Base-by-base conservation (phyloP, 192 early-diverging fungal genomes). In the Backusella luteola region DNA sequence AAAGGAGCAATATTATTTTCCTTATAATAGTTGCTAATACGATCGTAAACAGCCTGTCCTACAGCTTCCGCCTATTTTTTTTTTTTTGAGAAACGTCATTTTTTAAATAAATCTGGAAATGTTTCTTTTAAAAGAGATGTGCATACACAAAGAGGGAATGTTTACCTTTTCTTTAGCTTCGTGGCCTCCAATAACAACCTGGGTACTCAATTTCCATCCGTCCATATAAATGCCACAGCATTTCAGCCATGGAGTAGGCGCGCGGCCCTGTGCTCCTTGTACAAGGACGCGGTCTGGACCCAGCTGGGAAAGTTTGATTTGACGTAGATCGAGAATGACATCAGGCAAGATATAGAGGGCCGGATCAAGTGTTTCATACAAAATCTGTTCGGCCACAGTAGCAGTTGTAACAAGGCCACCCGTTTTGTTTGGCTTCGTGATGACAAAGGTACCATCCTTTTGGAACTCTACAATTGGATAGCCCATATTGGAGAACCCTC, bases 291-390 rank as follows among this genome's bases (percentile, higher is more conserved):
- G 86, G 69, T 90, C 80, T 32, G 79, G 75, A 5, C 84, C 88
- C 21, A 90, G 56, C 73, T 91, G 85, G 12, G 71, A 73, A 6
- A 91, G 42, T 49, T 84, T 83, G 66, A 91, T 89, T 39, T 88
- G 76, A 26, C 87, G 84, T 46, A 91, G 73, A 83, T 91, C 90
- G 19, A 90, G 52, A 56, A 89, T 85, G 19, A 91, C 90, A 75
- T 91, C 90, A 14, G 90, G 90, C 9, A 91, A 80, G 36, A 90
- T 78, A 71, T 91, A 91, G 0, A 84, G 73, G 6, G 87, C 86
- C n/a, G 90, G 90, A 72, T 91, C 88, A 71, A 91, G 59, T 34
- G 87, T 84, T 76, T 91, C 90, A 68, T 91, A 91, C 17, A 91
- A 77, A 69, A 91, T 85, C 70, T 91, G 90, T 71, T 91, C 90